phyloP scores from a whole-genome alignment of 495 filamentous ascomycete species.

The Aspergillus ellipticus region DNA sequence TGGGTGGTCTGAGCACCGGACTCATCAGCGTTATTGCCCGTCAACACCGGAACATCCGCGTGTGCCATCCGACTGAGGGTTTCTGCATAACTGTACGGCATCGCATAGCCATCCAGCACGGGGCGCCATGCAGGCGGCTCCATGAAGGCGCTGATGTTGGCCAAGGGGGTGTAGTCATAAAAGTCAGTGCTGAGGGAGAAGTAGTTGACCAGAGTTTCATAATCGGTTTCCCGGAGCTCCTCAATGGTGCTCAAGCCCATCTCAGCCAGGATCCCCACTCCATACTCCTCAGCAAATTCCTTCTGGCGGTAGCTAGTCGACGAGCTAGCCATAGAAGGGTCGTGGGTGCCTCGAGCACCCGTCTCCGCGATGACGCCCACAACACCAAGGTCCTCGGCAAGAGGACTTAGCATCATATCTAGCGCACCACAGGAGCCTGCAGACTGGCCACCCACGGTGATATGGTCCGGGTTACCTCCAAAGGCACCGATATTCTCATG shows the following conservation, averaged over 20 bases:
- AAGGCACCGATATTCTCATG: conserved; percentile 42
- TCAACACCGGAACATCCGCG: conserved; percentile 14
- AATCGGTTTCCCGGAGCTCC: neutral
- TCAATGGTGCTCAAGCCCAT: neutral
- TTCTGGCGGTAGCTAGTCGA: conserved; percentile 9
- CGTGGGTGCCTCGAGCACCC: conserved; percentile 10
- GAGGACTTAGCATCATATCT: conserved; percentile 10
- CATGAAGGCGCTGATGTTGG: conserved; percentile 6
- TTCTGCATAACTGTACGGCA: conserved; percentile 9
- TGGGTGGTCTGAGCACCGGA: too few relatives aligned
- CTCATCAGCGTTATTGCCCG: conserved; percentile 18
- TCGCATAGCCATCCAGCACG: conserved; percentile 15
- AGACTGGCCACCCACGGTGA: conserved; percentile 43
- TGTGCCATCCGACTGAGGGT: neutral
- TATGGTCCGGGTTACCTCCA: conserved; percentile 39
- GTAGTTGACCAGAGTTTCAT: neutral
- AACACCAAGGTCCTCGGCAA: neutral
- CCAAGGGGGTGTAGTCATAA: conserved; percentile 5
- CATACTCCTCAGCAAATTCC: conserved; percentile 7
- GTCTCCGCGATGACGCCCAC: conserved; percentile 12
- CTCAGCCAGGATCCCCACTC: conserved; percentile 8
- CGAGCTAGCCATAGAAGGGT: conserved; percentile 5
- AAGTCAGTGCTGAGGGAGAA: neutral
- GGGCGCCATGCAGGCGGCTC: conserved; percentile 12
- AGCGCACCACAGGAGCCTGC: conserved; percentile 43